Evolutionary conservation across 176 grass and related monocot genomes (phyloP), one percentile per base, ranked within the genome.

Genomic region (Musa troglodytarum): DNA sequence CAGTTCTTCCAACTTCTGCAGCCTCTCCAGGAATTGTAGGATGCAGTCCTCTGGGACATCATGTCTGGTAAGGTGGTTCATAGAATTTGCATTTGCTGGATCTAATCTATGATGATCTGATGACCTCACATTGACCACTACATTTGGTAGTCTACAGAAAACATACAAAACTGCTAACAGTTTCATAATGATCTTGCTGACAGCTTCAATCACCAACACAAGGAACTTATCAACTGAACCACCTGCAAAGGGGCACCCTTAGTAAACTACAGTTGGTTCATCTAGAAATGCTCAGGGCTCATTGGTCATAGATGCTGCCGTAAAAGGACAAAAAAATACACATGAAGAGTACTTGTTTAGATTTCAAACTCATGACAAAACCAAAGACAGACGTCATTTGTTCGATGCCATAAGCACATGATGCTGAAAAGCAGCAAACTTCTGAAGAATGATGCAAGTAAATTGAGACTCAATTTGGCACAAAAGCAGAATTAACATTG

Each of bases 1-100:
- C 28, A 77, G 12, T 54, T 85, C 83, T 77, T 85, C 83, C 63
- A 85, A 67, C 43, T 53, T 85, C 66, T 85, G 78, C 72, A 85
- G 64, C 78, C 83, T 85, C 63, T 85, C 78, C 64, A 85, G 81
- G 73, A 73, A 85, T 71, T 78, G 55, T 69, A 72, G 8, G 65
- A 80, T 43, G 22, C 71, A 63, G 50, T 66, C 26, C 76, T 76
- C 63, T 17, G 56, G 53, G 67, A 55, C 65, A 26, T 77, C 73
- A 55, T 77, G 50, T 22, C 2, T 49, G 53, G 52, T 56, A 19
- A 59, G 29, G 34, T 43, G 53, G 53, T 53, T 65, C 54, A 23
- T 71, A 64, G 55, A 54, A 73, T 72, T 53, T 34, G 28, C 19
- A 53, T 52, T 77, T 49, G 54, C 17, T 65, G 61, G 65, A 49